Conservation (phyloP, 345 rosid genomes). For the Trapa bicornis region DNA sequence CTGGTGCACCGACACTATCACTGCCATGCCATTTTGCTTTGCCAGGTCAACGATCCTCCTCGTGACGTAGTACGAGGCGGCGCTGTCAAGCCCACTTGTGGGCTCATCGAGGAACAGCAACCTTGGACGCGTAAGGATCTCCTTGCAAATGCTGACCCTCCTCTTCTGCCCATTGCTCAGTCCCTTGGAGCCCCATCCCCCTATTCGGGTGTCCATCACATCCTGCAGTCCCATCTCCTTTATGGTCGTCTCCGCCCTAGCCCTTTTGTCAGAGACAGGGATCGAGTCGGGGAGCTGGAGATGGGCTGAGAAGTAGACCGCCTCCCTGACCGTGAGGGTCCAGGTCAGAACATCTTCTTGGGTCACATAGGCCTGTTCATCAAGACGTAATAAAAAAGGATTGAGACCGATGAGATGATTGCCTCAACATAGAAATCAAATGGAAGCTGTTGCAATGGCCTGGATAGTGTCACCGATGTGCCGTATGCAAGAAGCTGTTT, state of each 20-base stretch:
- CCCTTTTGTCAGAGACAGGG: constrained; percentile 26
- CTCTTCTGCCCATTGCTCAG: constrained; percentile 50
- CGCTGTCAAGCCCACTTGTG: constrained; percentile 48
- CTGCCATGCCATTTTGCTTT: constrained; percentile 15
- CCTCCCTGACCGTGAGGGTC: constrained; percentile 37
- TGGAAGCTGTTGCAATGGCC: not conserved
- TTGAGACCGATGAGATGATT: not conserved
- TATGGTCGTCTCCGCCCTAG: constrained; percentile 38
- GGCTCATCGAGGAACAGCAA: constrained; percentile 50
- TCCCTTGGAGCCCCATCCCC: constrained; percentile 36
- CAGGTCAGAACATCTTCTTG: constrained; percentile 33
- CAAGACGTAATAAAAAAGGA: not conserved
- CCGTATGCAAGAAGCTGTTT: constrained; percentile 13
- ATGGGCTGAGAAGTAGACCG: constrained; percentile 39
- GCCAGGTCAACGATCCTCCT: constrained; percentile 24
- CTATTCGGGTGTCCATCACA: constrained; percentile 29
- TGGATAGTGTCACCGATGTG: constrained; percentile 3
- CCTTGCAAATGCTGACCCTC: constrained; percentile 52
- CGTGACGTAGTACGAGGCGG: constrained; percentile 37
- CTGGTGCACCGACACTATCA: constrained; percentile 40
- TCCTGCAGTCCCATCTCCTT: constrained; percentile 40
- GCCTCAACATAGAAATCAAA: not conserved
- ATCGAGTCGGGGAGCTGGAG: constrained; percentile 45
- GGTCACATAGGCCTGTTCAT: constrained; percentile 34
- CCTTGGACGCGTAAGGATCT: constrained; percentile 35